Base-by-base conservation (phyloP, 768 basidiomycete genomes). In the Phaeolepiota aurea region DNA sequence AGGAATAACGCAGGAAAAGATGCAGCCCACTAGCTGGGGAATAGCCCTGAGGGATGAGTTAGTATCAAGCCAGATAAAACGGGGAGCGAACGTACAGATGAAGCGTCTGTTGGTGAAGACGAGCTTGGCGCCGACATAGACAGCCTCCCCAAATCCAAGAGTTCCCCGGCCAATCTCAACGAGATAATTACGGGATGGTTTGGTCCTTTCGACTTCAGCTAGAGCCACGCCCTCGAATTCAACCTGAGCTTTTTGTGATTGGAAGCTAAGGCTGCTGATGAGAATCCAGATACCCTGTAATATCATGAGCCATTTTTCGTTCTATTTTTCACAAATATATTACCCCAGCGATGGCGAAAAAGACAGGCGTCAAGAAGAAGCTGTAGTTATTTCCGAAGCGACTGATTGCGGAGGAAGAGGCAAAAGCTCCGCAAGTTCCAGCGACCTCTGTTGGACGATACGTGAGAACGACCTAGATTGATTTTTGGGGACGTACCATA, bases 371-470 rank as follows among this genome's bases (percentile, higher is more conserved):
- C 25, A 60, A 42, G 45, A 62, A 58, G 44, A 60, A 62, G 43
- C 56, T 57, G 42, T 60, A 60, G 47, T 62, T 60, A 43, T 60
- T 58, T 13, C 59, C 59, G 28, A 53, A 59, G 13, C 53, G 50
- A 21, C 46, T 55, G 42, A 62, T 62, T 15, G 57, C 56, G 5
- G 55, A 52, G 5, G 59, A 56, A 9, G 58, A 57, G 0, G 56
- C 39, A 20, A 62, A 57, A 9, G 60, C 58, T 4, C 58, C 58
- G 14, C 45, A 22, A 1, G 57, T 60, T 19, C 58, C 60, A 22
- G 60, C 54, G 19, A 60, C 46, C 41, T 62, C 58, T 50, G 42
- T 2, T 12, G 9, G 14, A 18, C 10, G 14, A 20, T 7, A 10
- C 20, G 16, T 41, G 1, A 37, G 22, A 12, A 25, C 16, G 3